Base-by-base conservation (phyloP, 139 green algal genomes). In the Volvox reticuliferus region DNA sequence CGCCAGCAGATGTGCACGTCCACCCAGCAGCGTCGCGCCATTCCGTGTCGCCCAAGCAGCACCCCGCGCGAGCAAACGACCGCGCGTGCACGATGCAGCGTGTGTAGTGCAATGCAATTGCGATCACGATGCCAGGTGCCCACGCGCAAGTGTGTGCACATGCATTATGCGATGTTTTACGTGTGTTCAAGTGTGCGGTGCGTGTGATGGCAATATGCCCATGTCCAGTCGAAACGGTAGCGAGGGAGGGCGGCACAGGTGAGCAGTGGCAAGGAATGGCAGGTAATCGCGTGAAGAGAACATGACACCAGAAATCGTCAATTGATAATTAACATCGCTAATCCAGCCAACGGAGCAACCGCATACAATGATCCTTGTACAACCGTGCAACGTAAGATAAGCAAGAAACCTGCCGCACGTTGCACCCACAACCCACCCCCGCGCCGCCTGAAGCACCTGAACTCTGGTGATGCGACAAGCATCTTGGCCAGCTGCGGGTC, bases 401-500 rank as follows among this genome's bases (percentile, higher is more conserved):
- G 44, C 44, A 55, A 55, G 44, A 55, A n/a, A 55, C 44, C 44
- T 55, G 44, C 44, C 44, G 44, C 44, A 55, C 44, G 44, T 55
- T 9, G 44, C 44, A 55, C 44, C 44, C 44, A 55, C 44, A 55
- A 9, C 22, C 37, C 36, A 37, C 36, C 36, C 78, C 36, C 78
- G 22, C 36, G 36, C 17, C 17, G 36, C 9, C 36, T 61, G 44
- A 28, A 73, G 79, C 79, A 97, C 96, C 95, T 97, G 95, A 99
- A 99, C 87, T 98, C 90, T 9, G 97, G 97, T 0, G 96, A 95
- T 1, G 97, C 96, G 21, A 99, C 98, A 36, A 99, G 89, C 98
- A 99, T 99, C 96, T 99, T 99, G 81, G 96, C 96, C 30, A 99
- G 96, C 96, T 99, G 98, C 0, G 98, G 98, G 93, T 99, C 98